These are phyloP conservation scores for Nothomitra cinnamomea DNA, from an alignment of 2,329 filamentous ascomycete species.

Conservation along the genomic window DNA sequence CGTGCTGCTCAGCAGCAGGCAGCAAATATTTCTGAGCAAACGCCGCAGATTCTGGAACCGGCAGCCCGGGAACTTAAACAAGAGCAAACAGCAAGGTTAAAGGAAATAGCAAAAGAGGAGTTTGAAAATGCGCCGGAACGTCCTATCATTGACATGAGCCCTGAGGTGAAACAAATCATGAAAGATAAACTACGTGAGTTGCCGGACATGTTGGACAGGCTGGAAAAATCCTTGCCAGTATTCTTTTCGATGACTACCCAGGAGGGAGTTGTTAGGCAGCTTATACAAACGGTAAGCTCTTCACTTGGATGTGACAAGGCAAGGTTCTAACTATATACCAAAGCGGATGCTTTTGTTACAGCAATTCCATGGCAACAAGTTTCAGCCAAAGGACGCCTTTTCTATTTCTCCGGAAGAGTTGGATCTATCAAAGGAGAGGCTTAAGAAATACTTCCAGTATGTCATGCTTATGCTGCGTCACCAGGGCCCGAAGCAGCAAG, in stretches of 20 bases:
- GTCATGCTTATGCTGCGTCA: conserved; percentile 11
- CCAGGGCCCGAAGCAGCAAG: neutral
- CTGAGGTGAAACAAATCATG: conserved; percentile 22
- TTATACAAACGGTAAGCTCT: conserved; percentile 21
- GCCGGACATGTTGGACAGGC: conserved; percentile 24
- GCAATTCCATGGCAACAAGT: conserved; percentile 26
- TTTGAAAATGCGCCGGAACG: conserved; percentile 13
- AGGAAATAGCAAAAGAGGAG: neutral
- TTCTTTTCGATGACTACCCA: conserved; percentile 23
- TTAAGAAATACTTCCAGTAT: conserved; percentile 23
- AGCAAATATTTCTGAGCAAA: neutral
- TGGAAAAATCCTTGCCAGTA: conserved; percentile 25
- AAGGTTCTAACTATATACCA: neutral
- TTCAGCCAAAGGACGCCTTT: conserved; percentile 24
- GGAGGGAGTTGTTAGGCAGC: conserved; percentile 21
- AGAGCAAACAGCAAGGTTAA: neutral
- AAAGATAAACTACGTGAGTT: conserved; percentile 23
- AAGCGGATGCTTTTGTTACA: conserved; percentile 26
- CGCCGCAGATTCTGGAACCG: neutral
- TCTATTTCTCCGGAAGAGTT: conserved; percentile 26
- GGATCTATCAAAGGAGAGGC: conserved; percentile 20
- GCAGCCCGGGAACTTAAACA: neutral
- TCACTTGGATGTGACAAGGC: neutral
- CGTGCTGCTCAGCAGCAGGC: conserved; percentile 18
- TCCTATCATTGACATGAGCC: conserved; percentile 17